Percentiles rank a stretch among this genome's conserved stretches.
These are phyloP conservation scores for Penicillium sp. DNA, from an alignment of 2,329 filamentous ascomycete genomes.

Conservation along the genomic window DNA sequence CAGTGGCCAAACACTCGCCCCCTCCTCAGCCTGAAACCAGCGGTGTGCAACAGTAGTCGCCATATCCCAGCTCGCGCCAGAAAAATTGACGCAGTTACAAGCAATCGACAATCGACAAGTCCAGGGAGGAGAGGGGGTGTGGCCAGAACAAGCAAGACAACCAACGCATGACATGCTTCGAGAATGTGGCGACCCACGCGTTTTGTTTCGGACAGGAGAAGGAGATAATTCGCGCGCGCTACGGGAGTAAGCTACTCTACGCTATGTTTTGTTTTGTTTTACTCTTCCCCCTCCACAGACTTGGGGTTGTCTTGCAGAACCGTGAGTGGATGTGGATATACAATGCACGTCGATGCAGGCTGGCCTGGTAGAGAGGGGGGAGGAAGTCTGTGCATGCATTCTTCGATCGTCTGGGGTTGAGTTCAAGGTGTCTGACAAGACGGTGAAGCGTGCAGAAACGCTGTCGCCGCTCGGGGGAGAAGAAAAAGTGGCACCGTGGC, in stretches of 20 bases:
- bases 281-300: no score
- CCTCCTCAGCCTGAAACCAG: slow-evolving; percentile 20
- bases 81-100: background rate
- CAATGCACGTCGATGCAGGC: no score
- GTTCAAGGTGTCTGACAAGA: slow-evolving; percentile 14
- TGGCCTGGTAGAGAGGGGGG: no score
- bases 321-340: slow-evolving; percentile 19
- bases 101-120: background rate
- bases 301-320: background rate
- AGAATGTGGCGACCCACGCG: slow-evolving; percentile 4
- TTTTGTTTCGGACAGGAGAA: background rate
- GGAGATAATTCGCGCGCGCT: slow-evolving; percentile 1
- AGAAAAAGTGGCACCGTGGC: background rate
- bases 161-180: slow-evolving; percentile 6
- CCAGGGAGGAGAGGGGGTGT: no score
- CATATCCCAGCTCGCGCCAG: background rate
- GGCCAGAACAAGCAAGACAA: slow-evolving; percentile 5
- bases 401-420: slow-evolving; percentile 12
- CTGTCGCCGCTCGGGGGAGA: background rate
- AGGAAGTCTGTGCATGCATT: slow-evolving; percentile 9
- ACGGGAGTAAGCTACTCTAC: no score
- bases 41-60: slow-evolving; percentile 11
- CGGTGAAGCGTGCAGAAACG: slow-evolving; percentile 14
- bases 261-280: no score
- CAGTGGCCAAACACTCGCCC: background rate